These are phyloP conservation scores for Linnemannia exigua DNA, from an alignment of 192 early-diverging fungal genomes.

Conservation along the genomic window DNA sequence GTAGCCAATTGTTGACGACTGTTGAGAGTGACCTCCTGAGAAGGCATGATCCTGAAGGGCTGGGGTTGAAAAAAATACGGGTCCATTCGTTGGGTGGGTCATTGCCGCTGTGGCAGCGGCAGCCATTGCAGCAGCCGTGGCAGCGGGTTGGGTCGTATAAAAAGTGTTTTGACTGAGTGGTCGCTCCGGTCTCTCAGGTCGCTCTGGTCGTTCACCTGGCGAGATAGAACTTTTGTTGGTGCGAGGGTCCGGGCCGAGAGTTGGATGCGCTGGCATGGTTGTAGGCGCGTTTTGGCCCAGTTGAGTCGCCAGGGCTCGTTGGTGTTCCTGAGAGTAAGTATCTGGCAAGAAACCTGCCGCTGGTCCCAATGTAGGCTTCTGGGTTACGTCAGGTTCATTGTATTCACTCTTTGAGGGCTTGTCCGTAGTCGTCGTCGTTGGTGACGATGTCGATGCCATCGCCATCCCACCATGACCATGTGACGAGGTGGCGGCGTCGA, in stretches of 20 bases:
- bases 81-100: background rate
- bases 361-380: constrained; percentile 24
- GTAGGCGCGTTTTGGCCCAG: background rate
- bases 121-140: background rate
- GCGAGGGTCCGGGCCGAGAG: constrained; percentile 7
- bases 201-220: background rate
- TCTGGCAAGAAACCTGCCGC: constrained; percentile 42
- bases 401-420: background rate
- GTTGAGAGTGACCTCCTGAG: constrained; percentile 6
- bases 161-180: constrained; percentile 1
- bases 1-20: constrained; percentile 3
- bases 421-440: background rate
- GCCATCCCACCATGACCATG: constrained; percentile 2
- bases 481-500: background rate
- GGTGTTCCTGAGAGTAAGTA: constrained; percentile 48
- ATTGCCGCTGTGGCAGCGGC: background rate
- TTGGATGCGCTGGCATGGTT: background rate
- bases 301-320: constrained; percentile 23
- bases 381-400: background rate
- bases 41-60: background rate
- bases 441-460: background rate
- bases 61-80: constrained; percentile 28
- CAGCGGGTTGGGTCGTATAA: background rate
- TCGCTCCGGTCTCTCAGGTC: background rate
- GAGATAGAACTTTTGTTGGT: background rate